A percentile compares a stretch with the other conserved stretches of the same genome.
These are phyloP conservation scores for Mimosa bimucronata DNA, from an alignment of 306 rosid species.

Conservation along the genomic window DNA sequence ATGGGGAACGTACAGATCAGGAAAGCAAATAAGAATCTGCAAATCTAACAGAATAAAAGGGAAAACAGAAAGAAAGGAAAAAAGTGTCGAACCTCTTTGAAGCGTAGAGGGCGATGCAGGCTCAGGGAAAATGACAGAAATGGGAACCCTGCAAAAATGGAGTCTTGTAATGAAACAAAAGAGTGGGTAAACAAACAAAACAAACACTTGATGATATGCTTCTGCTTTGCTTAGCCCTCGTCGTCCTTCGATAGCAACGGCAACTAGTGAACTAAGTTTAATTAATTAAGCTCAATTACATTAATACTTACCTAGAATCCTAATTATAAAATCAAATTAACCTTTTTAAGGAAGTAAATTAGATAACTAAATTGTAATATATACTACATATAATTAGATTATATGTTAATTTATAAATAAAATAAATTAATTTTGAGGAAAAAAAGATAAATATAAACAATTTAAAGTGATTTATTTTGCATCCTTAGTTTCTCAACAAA, in stretches of 20 bases:
- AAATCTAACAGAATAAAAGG: slow-evolving; percentile 13
- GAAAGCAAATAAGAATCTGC: slow-evolving; percentile 3
- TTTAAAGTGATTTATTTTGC: too few species aligned
- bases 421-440: too few species aligned
- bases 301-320: too few species aligned
- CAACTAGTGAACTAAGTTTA: not conserved
- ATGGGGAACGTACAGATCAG: not conserved
- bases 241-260: not conserved
- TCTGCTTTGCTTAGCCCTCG: too few species aligned
- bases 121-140: not conserved
- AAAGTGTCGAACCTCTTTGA: not conserved
- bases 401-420: too few species aligned
- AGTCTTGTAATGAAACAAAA: not conserved
- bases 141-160: not conserved
- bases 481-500: too few species aligned
- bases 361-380: too few species aligned
- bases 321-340: too few species aligned
- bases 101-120: slow-evolving; percentile 16
- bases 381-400: too few species aligned
- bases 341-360: too few species aligned
- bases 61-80: not conserved
- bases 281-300: not conserved
- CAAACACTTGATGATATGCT: not conserved
- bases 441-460: too few species aligned
- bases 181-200: not conserved